phyloP scores from a whole-genome alignment of 768 basidiomycete genomes.

The Rickenella mellea region DNA sequence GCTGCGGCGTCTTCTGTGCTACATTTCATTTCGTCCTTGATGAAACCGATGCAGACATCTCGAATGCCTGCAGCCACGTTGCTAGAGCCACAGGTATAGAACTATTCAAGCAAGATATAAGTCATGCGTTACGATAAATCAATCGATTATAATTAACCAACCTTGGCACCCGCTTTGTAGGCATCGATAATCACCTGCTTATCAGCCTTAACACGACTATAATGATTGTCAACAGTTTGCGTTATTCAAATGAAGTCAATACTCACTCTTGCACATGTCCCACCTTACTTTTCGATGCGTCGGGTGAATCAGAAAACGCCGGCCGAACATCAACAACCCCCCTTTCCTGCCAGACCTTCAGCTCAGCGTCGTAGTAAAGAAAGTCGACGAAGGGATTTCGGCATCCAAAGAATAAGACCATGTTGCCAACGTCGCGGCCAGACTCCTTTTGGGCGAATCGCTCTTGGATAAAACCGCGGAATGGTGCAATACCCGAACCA shows the following conservation, averaged over 20 bases:
- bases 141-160: constrained; percentile 8
- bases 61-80: constrained; percentile 30
- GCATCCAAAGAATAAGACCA: constrained; percentile 40
- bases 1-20: constrained; percentile 19
- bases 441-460: constrained; percentile 34
- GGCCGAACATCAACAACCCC: constrained; percentile 36
- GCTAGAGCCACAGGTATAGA: constrained; percentile 35
- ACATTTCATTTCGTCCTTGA: constrained; percentile 16
- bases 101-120: constrained; percentile 14
- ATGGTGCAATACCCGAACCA: constrained; percentile 38
- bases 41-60: constrained; percentile 25
- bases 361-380: constrained; percentile 31
- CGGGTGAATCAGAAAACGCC: constrained; percentile 27
- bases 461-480: constrained; percentile 44
- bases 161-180: constrained; percentile 26
- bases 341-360: constrained; percentile 30
- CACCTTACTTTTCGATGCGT: constrained; percentile 21
- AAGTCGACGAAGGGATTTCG: constrained; percentile 30
- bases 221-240: background rate
- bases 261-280: constrained; percentile 31
- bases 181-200: constrained; percentile 23
- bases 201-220: constrained; percentile 34
- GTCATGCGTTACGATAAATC: background rate
- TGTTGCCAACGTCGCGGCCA: constrained; percentile 30
- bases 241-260: background rate